Conservation (phyloP, 306 rosid species). For the Acmispon strigosus region DNA sequence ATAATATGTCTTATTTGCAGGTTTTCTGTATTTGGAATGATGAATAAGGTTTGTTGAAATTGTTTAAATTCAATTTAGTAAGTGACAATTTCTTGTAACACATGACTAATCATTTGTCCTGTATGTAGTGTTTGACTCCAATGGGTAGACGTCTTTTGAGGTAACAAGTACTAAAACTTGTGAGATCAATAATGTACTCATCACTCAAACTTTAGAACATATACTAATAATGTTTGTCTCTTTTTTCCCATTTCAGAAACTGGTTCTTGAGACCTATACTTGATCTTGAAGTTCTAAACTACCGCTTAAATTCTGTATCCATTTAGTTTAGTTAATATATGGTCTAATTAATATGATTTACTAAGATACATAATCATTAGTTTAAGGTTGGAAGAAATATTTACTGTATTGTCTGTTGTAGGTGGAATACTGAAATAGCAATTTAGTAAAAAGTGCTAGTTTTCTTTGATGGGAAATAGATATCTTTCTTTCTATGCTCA, state of each 20-base stretch:
- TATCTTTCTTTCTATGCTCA: conserved; percentile 80
- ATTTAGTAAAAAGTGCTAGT: conserved; percentile 1
- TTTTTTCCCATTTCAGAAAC: conserved; percentile 41
- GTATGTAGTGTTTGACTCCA: conserved; percentile 78
- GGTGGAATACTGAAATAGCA: not conserved
- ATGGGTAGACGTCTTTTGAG: conserved; percentile 90
- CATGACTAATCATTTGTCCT: conserved; percentile 20
- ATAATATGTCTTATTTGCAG: conserved; percentile 40
- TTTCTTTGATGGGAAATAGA: conserved; percentile 58
- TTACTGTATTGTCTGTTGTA: conserved; percentile 8
- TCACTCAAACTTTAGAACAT: not conserved
- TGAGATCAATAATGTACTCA: not conserved
- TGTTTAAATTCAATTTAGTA: conserved; percentile 18
- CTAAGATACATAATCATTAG: conserved; percentile 1
- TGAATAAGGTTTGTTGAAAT: conserved; percentile 72
- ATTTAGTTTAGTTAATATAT: conserved; percentile 17
- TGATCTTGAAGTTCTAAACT: conserved; percentile 75
- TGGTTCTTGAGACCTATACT: conserved; percentile 97
- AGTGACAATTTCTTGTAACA: conserved; percentile 13
- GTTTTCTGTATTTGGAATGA: conserved; percentile 96
- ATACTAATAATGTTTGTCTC: not conserved
- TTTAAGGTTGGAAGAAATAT: conserved; percentile 4
- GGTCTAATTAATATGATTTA: not conserved
- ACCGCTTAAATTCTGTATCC: conserved; percentile 89
- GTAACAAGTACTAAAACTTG: conserved; percentile 28